phyloP scores from a whole-genome alignment of 805 yeast genomes.

The Spathaspora hagerdaliae region DNA sequence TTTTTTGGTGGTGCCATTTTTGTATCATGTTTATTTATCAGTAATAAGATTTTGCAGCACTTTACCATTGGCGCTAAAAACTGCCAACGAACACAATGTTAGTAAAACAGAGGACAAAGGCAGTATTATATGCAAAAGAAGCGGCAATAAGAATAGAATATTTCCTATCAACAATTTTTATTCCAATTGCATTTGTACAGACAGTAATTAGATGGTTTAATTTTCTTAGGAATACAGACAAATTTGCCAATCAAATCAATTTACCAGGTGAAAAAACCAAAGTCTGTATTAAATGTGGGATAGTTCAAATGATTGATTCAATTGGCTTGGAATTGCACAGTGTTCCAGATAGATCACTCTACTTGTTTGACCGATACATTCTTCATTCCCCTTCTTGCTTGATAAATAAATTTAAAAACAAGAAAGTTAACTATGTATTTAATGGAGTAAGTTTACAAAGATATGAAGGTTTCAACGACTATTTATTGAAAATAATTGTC shows the following conservation, averaged over 20 bases:
- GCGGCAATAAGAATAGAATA: background rate
- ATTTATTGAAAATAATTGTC: constrained; percentile 1
- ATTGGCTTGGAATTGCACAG: background rate
- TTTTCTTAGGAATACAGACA: background rate
- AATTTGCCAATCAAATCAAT: no score
- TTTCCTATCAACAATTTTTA: background rate
- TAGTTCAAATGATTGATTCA: no score
- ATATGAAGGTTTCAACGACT: constrained; percentile 16
- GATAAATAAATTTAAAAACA: constrained; percentile 13
- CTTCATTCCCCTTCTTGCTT: constrained; percentile 32
- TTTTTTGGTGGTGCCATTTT: no score
- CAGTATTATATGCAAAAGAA: background rate
- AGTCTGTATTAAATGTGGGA: no score
- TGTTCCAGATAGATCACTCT: constrained; percentile 20
- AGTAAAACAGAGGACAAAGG: background rate
- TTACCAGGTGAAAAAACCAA: no score
- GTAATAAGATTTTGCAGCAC: no score
- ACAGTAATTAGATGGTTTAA: background rate
- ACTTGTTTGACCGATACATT: constrained; percentile 35
- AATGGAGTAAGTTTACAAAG: constrained; percentile 11
- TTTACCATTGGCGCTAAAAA: no score
- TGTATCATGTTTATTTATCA: no score
- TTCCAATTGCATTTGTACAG: background rate
- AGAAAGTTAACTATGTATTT: constrained; percentile 9
- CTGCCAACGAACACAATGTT: background rate